Conservation (phyloP, 305 asterid genomes). For the Fraxinus latifolia region DNA sequence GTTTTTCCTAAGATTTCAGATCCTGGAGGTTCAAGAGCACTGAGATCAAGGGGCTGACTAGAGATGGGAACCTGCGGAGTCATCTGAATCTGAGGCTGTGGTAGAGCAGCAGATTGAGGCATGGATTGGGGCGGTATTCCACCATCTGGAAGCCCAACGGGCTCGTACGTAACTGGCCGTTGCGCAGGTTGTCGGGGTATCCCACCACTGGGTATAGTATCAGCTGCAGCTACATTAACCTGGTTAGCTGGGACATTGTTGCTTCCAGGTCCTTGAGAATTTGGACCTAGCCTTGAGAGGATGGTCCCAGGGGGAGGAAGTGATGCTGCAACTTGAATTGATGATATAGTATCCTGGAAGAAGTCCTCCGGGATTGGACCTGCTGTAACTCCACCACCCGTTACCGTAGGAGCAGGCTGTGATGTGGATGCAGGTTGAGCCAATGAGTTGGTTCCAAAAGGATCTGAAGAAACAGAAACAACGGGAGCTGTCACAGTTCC, state of each 20-base stretch:
- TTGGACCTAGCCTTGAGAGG: slow-evolving; percentile 71
- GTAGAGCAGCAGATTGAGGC: slow-evolving; percentile 45
- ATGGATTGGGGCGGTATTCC: slow-evolving; percentile 71
- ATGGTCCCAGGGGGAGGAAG: slow-evolving; percentile 80
- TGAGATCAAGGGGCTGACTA: slow-evolving; percentile 87
- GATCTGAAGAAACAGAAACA: slow-evolving; percentile 63
- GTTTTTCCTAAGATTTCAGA: slow-evolving; percentile 48
- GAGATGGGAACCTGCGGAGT: slow-evolving; percentile 41
- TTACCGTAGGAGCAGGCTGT: slow-evolving; percentile 45
- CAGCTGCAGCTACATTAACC: slow-evolving; percentile 44
- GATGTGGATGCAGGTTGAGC: slow-evolving; percentile 54
- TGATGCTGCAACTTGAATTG: slow-evolving; percentile 80
- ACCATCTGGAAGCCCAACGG: slow-evolving; percentile 87
- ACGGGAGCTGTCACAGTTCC: slow-evolving; percentile 46
- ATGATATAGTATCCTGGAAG: slow-evolving; percentile 88
- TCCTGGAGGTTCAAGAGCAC: slow-evolving; percentile 90
- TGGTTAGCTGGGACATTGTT: slow-evolving; percentile 48
- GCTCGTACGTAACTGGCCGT: slow-evolving; percentile 48
- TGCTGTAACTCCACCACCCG: slow-evolving; percentile 64
- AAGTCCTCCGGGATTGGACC: slow-evolving; percentile 98
- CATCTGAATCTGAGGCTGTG: slow-evolving; percentile 46
- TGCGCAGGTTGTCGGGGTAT: slow-evolving; percentile 70
- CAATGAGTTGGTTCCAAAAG: slow-evolving; percentile 59
- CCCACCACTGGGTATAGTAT: slow-evolving; percentile 67
- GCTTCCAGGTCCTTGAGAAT: slow-evolving; percentile 49